Evolutionary conservation across 2,329 filamentous ascomycete species (phyloP), one percentile per base, ranked within the genome.

Genomic region (Colletotrichum lini): DNA sequence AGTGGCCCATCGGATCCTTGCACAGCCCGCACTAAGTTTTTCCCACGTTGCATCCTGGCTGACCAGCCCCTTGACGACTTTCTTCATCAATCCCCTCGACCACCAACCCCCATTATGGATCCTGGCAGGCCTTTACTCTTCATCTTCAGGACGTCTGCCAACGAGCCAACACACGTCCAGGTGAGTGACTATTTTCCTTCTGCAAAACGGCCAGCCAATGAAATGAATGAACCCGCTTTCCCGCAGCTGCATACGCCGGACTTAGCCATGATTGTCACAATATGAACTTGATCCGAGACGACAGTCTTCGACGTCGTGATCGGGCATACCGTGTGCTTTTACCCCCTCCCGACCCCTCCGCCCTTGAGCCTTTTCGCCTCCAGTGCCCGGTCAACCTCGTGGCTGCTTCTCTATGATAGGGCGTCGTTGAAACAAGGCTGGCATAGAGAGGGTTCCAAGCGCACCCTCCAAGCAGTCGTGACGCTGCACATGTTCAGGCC

Each of bases 1-100:
- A 73, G 71, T 73, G 71, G 71, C 68, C 64, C 71, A 42, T 67
- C 52, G 54, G 21, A 68, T 63, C 65, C 68, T 58, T 71, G 68
- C 65, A 71, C 52, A 58, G 58, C 65, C 58, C 52, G 38, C 68
- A n/a, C 68, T 54, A 68, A 40, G 58, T 53, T 70, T 62, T 71
- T 35, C 26, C 68, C 68, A 71, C 68, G 68, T 71, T 71, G 68
- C 65, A 71, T 68, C 68, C 68, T 68, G 26, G 68, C 68, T 47
- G 38, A 63, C 47, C 58, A 57, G 67, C 65, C 44, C 35, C 44
- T 68, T 58, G 30, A 63, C 58, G 57, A 71, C 68, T 67, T 68
- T 71, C 68, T 58, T 71, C 68, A 58, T 44, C 45, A 52, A 23
- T 61, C 49, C 58, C 42, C 42, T 67, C 42, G 45, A 26, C 47